Conservation (phyloP, 192 early-diverging fungal species). For the Dissophora ornata region DNA sequence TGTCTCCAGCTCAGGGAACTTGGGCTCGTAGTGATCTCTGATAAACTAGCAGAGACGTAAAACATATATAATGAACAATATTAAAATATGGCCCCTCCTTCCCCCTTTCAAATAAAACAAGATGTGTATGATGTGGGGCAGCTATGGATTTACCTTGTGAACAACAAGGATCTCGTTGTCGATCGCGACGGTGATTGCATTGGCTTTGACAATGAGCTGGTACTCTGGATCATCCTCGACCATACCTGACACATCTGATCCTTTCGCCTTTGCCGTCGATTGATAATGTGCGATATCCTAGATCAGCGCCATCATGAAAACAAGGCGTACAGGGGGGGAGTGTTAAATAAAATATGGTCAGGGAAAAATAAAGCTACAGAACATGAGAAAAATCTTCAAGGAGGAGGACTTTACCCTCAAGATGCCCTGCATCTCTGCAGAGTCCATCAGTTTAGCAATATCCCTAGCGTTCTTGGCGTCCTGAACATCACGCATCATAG, state of each 20-base stretch:
- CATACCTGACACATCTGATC: slow-evolving; percentile 63
- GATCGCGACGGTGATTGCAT: slow-evolving; percentile 85
- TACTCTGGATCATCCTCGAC: slow-evolving; percentile 93
- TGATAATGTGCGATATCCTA: slow-evolving; percentile 66
- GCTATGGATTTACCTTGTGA: slow-evolving; percentile 75
- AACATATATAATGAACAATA: not conserved
- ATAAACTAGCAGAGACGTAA: slow-evolving; percentile 69
- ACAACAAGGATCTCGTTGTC: slow-evolving; percentile 90
- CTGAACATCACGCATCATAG: slow-evolving; percentile 53
- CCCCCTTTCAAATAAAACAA: no score
- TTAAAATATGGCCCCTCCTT: not conserved
- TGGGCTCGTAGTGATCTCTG: slow-evolving; percentile 87
- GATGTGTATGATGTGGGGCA: no score
- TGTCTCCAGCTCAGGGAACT: slow-evolving; percentile 93
- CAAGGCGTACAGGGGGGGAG: no score
- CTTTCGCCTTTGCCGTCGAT: slow-evolving; percentile 42
- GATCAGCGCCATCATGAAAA: slow-evolving; percentile 5
- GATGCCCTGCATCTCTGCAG: slow-evolving; percentile 68
- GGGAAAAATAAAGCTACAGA: not conserved
- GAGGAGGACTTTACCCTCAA: no score
- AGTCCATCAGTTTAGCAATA: slow-evolving; percentile 73
- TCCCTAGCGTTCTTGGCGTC: slow-evolving; percentile 67
- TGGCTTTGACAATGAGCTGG: slow-evolving; percentile 84
- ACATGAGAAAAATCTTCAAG: no score
- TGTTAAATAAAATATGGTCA: not conserved